Evolutionary conservation across 2,329 filamentous ascomycete genomes (phyloP).

Genomic region (Sarocladiaceae sp.): DNA sequence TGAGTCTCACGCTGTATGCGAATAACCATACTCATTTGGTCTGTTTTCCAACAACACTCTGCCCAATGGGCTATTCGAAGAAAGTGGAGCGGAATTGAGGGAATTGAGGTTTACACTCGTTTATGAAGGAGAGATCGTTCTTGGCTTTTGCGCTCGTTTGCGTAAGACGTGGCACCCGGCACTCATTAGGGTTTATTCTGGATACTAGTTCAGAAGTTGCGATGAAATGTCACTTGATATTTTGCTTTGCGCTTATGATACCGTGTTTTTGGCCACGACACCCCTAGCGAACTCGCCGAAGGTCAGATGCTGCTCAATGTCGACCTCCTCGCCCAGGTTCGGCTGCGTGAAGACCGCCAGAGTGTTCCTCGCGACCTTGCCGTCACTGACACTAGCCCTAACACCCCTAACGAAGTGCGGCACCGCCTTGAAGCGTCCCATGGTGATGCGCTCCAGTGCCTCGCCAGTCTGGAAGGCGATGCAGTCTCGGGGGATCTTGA

Average conservation of each 20-base stretch:
- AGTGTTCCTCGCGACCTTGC: constrained; percentile 71
- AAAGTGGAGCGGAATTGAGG: no score
- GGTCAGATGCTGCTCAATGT: constrained; percentile 57
- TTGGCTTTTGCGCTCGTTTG: no score
- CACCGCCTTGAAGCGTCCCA: constrained; percentile 87
- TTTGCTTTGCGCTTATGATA: constrained; percentile 25
- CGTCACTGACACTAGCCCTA: constrained; percentile 41
- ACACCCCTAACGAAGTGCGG: constrained; percentile 90
- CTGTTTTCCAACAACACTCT: no score
- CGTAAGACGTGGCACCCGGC: no score
- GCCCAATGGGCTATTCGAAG: no score
- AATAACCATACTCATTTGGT: no score
- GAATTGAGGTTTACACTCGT: no score
- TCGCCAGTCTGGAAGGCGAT: constrained; percentile 96
- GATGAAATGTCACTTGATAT: neutral
- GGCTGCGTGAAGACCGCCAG: constrained; percentile 96
- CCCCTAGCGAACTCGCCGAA: constrained; percentile 71
- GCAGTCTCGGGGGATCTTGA: constrained; percentile 83
- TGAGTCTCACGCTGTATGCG: no score
- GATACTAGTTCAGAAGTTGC: no score
- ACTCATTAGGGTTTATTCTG: no score
- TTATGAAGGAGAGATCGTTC: no score
- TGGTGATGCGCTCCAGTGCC: constrained; percentile 82
- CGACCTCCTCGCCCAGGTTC: constrained; percentile 75
- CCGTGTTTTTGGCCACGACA: constrained; percentile 54